Conservation (phyloP, 2,329 filamentous ascomycete genomes). For the Lasiodiplodia theobromae region DNA sequence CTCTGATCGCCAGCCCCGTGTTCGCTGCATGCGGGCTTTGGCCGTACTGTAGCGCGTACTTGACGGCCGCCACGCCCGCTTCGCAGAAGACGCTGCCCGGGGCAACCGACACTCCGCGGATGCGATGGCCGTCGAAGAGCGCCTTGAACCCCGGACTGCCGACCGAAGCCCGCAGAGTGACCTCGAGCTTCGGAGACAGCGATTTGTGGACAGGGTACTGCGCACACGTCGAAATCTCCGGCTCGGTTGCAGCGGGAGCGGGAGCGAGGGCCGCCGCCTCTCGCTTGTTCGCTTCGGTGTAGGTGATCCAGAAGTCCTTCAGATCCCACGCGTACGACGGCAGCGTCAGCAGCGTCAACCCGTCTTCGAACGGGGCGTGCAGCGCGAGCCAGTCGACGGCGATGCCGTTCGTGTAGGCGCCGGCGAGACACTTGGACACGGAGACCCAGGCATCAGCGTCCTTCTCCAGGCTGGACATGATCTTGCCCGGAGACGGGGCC, state of each 20-base stretch:
- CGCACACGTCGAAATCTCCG: constrained; percentile 49
- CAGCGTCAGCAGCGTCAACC: constrained; percentile 65
- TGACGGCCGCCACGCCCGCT: too few species aligned
- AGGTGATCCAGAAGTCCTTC: constrained; percentile 77
- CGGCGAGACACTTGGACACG: constrained; percentile 63
- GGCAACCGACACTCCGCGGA: too few species aligned
- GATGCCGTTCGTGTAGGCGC: constrained; percentile 68
- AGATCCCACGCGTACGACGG: constrained; percentile 73
- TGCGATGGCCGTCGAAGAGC: too few species aligned
- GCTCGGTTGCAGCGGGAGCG: constrained; percentile 36
- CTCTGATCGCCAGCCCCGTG: too few species aligned
- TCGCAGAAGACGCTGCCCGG: too few species aligned
- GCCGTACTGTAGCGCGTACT: too few species aligned
- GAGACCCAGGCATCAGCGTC: constrained; percentile 71
- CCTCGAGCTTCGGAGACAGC: too few species aligned
- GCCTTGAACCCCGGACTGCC: too few species aligned
- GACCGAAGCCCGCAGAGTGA: too few species aligned
- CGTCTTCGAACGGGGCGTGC: constrained; percentile 66
- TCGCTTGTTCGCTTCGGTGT: constrained; percentile 74
- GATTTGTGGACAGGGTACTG: too few species aligned
- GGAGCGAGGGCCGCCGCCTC: constrained; percentile 56
- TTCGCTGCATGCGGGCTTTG: too few species aligned
- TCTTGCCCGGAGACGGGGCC: constrained; percentile 61
- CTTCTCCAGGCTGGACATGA: constrained; percentile 67
- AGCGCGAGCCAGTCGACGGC: constrained; percentile 75